Evolutionary conservation across 192 early-diverging fungal genomes (phyloP), one percentile per base, ranked within the genome.

Genomic region (Rhizophagus prolifer): DNA sequence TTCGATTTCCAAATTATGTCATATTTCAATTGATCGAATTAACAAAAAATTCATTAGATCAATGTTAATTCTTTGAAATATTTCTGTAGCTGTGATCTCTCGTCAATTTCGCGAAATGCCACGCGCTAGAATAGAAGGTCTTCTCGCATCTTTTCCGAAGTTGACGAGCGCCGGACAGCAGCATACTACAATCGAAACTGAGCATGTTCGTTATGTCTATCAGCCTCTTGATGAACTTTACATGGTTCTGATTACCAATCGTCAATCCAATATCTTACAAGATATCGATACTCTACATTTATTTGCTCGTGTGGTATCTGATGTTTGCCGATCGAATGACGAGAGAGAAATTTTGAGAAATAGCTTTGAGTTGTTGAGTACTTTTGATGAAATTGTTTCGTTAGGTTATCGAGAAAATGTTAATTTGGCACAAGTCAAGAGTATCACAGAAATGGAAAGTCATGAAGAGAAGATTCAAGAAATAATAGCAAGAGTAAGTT

Each of bases 71-170:
- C 50, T 9, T 59, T 72, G 25, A 25, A 5, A 34, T 31, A 23
- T 64, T 44, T 81, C 36, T 38, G 36, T 38, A 94, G 94, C 91
- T 31, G 83, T 96, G 76, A 92, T 95, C 74, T 95, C 94, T 74
- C 94, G 97, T 62, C 97, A 99, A 86, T 99, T 98, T 84, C 90
- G 96, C 47, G 97, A 98, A 74, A 97, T 98, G 93, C 94, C 94
- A 64, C 91, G 96, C 34, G 91, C 96, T 46, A 92, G 97, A 80
- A 98, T 98, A 75, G 97, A 99, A 80, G 97, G 96, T 26, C 86
- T 99, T 46, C 83, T 99, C 74, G 95, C 94, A 13, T 96, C 96
- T 68, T 99, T 99, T 76, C 97, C 97, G 61, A 99, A 98, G 86
- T 87, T 99, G 64, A 94, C 97, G 78, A 92, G 91, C 64, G 82